Evolutionary conservation across 495 filamentous ascomycete genomes (phyloP), one percentile per base, ranked within the genome.

Genomic region (Aspergillus hancockii): DNA sequence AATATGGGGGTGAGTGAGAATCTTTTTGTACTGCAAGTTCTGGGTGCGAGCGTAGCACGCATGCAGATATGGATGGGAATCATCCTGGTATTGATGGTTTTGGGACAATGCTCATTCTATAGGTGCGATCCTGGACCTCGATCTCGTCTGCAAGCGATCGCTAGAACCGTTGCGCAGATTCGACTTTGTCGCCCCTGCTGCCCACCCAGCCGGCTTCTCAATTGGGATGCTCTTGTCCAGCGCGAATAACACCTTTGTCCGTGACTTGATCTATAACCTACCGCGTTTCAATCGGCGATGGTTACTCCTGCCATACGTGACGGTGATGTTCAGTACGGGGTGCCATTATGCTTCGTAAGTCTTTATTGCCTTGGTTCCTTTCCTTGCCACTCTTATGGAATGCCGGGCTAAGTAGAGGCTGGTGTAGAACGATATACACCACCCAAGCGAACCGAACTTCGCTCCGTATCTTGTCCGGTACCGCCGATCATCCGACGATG

Each of bases 381-480:
- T 13, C 19, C 22, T 30, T 16, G 4, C 8, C 1, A 12, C 19
- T 22, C 5, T 16, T 36, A 36, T n/a, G 16, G 3, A 18, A 41
- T 41, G 10, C 16, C 32, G 22, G 3, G 49, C 57, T 59, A 36
- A 53, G 25, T 0, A 28, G 18, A 28, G n/a, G 2, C 46, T 18
- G 0, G 9, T 9, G 18, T 50, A 68, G 61, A 6, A 67, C 59
- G 1, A 74, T 78, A 31, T 73, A 74, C 58, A 67, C 72, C 34
- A 64, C 67, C 28, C 70, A 78, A 23, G 28, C 22, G 0, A 59
- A 71, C 49, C 63, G 74, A 38, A 52, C 58, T 19, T 43, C 62
- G 13, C 65, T 78, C 18, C 74, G 75, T 40, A 71, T 79, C 45
- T 65, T 79, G 10, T 62, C 70, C 19, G 77, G 77, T 6, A 52